Percentiles rank a stretch among this genome's conserved stretches.
phyloP scores from a whole-genome alignment of 192 early-diverging fungal genomes.

The Backusella australiensis region DNA sequence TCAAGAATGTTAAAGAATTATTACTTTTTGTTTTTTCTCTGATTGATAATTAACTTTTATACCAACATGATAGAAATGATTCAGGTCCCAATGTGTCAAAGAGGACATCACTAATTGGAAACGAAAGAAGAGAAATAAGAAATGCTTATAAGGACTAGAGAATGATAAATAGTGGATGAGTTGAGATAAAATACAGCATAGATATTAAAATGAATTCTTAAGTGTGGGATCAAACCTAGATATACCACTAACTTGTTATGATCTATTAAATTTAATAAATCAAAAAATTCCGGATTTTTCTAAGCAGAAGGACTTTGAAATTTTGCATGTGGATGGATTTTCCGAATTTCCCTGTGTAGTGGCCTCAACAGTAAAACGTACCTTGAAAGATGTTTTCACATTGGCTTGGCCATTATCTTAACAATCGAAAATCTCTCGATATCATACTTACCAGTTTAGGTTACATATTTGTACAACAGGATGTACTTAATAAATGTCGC shows the following conservation, averaged over 20 bases:
- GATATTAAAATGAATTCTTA: neutral
- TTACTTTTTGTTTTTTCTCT: neutral
- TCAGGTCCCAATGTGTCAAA: neutral
- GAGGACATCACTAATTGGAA: neutral
- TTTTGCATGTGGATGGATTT: neutral
- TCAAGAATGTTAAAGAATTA: neutral
- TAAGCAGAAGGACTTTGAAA: neutral
- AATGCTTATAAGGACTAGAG: neutral
- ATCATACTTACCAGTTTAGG: neutral
- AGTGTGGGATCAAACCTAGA: neutral
- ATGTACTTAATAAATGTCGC: neutral
- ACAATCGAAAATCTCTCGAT: neutral
- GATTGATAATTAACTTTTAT: neutral
- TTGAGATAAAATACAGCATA: neutral
- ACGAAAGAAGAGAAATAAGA: neutral
- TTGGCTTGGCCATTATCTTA: neutral
- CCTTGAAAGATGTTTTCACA: neutral
- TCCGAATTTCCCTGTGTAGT: neutral
- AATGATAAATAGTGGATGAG: neutral
- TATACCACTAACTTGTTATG: neutral
- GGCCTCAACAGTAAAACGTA: neutral
- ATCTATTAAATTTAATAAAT: neutral
- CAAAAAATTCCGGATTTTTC: neutral
- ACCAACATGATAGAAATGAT: neutral
- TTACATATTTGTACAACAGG: neutral